These are phyloP conservation scores for Fraxinus excelsior DNA, from an alignment of 257 asterid genomes.

Conservation along the genomic window DNA sequence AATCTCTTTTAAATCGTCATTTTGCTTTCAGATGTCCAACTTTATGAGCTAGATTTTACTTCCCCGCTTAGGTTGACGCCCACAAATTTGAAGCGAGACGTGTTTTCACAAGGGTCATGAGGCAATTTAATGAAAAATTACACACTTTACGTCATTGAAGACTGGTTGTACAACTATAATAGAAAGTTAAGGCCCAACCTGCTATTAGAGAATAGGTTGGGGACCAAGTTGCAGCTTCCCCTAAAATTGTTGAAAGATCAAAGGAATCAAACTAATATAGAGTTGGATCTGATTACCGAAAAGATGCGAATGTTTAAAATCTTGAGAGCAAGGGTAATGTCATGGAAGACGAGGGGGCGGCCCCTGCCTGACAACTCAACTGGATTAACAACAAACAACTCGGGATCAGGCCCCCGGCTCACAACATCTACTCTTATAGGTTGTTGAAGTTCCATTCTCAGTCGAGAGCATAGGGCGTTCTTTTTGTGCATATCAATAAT, in stretches of 20 bases:
- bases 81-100: not conserved
- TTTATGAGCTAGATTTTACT: too few relatives aligned
- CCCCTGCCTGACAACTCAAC: conserved; percentile 80
- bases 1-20: too few relatives aligned
- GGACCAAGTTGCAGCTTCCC: too few relatives aligned
- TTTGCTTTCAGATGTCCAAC: too few relatives aligned
- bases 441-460: conserved; percentile 53
- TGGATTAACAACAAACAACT: conserved; percentile 75
- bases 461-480: conserved; percentile 49
- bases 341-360: conserved; percentile 78
- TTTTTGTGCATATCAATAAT: conserved; percentile 45
- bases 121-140: not conserved
- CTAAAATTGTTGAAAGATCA: too few relatives aligned
- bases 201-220: not conserved
- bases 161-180: not conserved
- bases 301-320: conserved; percentile 51
- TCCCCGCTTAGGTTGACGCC: too few relatives aligned
- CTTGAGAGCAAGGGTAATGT: conserved; percentile 71
- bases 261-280: not conserved
- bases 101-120: not conserved
- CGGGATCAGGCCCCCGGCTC: conserved; percentile 73
- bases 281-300: conserved; percentile 41
- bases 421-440: conserved; percentile 62
- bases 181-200: not conserved
- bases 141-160: not conserved